Conservation (phyloP, 768 basidiomycete genomes). For the Termitomyces sp. region DNA sequence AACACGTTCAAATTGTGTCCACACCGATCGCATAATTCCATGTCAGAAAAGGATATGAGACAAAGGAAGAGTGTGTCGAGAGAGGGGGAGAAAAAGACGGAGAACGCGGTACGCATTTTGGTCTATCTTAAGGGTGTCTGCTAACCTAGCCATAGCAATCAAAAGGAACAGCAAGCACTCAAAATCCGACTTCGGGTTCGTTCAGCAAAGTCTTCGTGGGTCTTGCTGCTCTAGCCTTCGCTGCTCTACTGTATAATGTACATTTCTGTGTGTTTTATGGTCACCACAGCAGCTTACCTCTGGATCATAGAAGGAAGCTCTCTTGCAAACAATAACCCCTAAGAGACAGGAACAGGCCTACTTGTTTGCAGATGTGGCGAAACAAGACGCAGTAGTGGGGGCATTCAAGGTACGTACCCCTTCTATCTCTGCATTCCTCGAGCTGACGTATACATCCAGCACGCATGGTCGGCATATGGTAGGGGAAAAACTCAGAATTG, state of each 20-base stretch:
- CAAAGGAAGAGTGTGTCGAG: slow-evolving; percentile 10
- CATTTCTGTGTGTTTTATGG: neutral
- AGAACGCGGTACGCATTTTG: slow-evolving; percentile 1
- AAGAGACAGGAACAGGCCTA: neutral
- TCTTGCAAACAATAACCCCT: neutral
- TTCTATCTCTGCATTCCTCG: slow-evolving; percentile 1
- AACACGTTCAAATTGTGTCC: neutral
- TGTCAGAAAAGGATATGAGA: slow-evolving; percentile 6
- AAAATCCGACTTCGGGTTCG: neutral
- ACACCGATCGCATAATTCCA: neutral
- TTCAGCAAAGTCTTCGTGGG: slow-evolving; percentile 10
- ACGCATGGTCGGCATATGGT: slow-evolving; percentile 88
- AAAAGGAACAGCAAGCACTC: neutral
- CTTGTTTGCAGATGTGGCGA: slow-evolving; percentile 51
- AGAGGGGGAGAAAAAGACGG: slow-evolving; percentile 3
- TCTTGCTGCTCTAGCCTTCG: slow-evolving; percentile 9
- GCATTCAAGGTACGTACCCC: slow-evolving; percentile 69
- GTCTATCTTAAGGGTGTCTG: neutral
- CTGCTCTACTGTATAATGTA: slow-evolving; percentile 16
- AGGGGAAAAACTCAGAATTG: neutral
- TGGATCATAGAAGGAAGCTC: neutral
- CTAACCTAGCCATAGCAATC: neutral
- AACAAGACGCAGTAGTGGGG: slow-evolving; percentile 66
- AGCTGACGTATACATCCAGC: slow-evolving; percentile 39
- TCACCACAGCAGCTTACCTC: neutral